Conservation (phyloP, 2,329 filamentous ascomycete genomes). For the Cordyceps tenuipes region DNA sequence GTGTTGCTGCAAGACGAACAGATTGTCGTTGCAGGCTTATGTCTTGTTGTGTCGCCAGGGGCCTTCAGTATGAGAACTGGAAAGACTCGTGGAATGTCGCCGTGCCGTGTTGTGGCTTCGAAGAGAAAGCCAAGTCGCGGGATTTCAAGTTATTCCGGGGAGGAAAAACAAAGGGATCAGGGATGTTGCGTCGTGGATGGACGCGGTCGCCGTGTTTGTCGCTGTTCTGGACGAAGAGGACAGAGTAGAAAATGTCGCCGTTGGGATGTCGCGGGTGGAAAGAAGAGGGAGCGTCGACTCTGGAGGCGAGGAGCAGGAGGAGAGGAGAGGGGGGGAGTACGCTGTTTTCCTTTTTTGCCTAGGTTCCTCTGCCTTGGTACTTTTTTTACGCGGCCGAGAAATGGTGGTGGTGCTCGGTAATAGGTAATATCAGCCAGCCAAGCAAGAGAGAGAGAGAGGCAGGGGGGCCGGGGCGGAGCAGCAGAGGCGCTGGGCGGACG, state of each 20-base stretch:
- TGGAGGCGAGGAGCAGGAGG: background rate
- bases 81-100: background rate
- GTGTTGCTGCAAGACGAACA: background rate
- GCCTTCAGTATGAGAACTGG: background rate
- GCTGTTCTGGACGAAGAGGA: background rate
- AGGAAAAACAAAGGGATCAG: background rate
- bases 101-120: background rate
- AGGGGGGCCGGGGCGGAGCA: background rate
- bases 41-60: background rate
- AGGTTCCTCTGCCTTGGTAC: background rate
- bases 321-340: background rate
- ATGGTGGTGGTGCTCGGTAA: background rate
- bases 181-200: background rate
- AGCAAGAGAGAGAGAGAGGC: background rate
- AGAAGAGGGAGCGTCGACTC: background rate
- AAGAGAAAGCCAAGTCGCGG: background rate
- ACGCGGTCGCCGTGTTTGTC: conserved; percentile 7
- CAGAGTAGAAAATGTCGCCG: conserved; percentile 1
- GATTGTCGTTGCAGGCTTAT: background rate
- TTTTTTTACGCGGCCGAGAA: background rate
- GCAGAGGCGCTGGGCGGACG: background rate
- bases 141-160: background rate
- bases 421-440: background rate
- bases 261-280: conserved; percentile 5
- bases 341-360: background rate